Evolutionary conservation across 2,329 filamentous ascomycete genomes (phyloP), one percentile per base, ranked within the genome.

Genomic region (Sporothrix dimorphospora): DNA sequence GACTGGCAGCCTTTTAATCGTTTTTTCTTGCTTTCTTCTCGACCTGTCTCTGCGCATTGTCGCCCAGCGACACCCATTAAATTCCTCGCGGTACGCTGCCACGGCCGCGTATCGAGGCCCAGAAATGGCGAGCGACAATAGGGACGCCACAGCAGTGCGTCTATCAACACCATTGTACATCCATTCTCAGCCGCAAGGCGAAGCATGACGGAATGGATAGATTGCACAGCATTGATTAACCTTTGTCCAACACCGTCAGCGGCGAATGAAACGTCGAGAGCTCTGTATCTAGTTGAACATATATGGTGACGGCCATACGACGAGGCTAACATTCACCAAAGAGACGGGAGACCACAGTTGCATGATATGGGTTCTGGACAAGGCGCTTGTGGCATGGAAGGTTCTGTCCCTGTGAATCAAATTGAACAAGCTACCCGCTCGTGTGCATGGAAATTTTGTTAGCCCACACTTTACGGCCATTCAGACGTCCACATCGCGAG

Each of bases 1-100:
- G 19, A 68, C 47, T 68, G 65, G 65, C 47, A 49, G 65, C 65
- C 4, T 53, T 68, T 40, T 40, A 27, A 59, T 40, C 30, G 21
- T 11, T 40, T 68, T 51, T 53, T 51, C 7, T 42, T 16, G 2
- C 47, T 8, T 40, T 19, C 8, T 45, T n/a, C 9, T 38, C 24
- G 53, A 11, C 27, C 12, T 67, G 30, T 21, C 24, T 19, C 16
- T n/a, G 14, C 19, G 65, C 66, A 38, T 49, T 38, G 34, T 69
- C 57, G 40, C 24, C 53, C 49, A 27, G 53, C 68, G 16, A 61
- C 12, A 16, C 53, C 4, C 9, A 21, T 59, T 19, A 27, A 70
- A 38, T 49, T 70, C 51, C 21, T 59, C 68, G 24, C 68, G 16
- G 8, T 47, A 1, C 5, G 34, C 59, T 27, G 12, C 42, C 66